A percentile compares a stretch with the other conserved stretches of the same genome.
Conservation (phyloP, 2,329 filamentous ascomycete species). For the Penicillium sp. region DNA sequence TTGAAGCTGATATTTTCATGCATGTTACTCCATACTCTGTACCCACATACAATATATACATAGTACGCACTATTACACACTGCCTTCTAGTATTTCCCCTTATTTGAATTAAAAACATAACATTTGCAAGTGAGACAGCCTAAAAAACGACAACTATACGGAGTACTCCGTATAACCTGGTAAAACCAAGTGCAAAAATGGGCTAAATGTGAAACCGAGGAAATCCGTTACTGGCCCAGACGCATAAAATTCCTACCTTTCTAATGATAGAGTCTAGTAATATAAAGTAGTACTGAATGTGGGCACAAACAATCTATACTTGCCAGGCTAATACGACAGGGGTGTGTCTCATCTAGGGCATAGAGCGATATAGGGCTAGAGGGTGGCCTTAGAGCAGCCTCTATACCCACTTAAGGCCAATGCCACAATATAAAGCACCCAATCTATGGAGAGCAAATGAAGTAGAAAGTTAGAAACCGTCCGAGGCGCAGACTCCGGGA, state of each 20-base stretch:
- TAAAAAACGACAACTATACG: neutral
- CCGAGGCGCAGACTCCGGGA: neutral
- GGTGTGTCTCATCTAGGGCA: neutral
- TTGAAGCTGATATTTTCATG: neutral
- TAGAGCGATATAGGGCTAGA: neutral
- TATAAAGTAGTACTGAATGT: neutral
- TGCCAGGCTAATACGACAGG: slow-evolving; percentile 1
- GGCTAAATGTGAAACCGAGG: neutral
- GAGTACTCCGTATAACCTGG: neutral
- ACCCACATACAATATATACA: neutral
- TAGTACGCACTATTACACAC: neutral
- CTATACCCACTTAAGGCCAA: neutral
- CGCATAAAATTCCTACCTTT: neutral
- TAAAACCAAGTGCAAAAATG: neutral
- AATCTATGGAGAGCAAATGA: neutral
- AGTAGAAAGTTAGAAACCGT: neutral
- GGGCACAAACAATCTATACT: slow-evolving; percentile 2
- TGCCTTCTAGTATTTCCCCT: neutral
- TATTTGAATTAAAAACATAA: neutral
- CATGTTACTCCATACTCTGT: neutral
- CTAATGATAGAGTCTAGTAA: neutral
- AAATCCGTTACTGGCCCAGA: neutral
- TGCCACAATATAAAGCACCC: neutral
- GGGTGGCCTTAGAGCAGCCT: neutral
- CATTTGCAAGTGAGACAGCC: neutral